Base-by-base conservation (phyloP, 176 grass and related monocot genomes). In the Bolboschoenus planiculmis region DNA sequence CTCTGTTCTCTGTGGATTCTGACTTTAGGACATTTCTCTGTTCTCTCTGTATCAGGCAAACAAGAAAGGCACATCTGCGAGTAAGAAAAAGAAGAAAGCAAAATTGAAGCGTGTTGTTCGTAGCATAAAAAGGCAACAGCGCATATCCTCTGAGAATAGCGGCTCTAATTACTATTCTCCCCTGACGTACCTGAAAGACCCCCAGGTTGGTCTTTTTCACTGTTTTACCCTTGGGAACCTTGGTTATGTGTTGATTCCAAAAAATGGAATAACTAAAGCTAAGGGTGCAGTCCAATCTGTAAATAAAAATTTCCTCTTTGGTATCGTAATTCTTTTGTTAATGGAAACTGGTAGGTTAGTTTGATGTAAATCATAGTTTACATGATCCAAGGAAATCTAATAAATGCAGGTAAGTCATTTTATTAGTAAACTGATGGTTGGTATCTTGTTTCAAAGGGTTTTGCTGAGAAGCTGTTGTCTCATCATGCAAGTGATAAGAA, bases 81-180 rank as follows among this genome's bases (percentile, higher is more conserved):
- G 92, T 85, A 98, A 95, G 89, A 98, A 98, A 91, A 98, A 95
- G 85, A 98, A 98, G 92, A 92, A 95, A 68, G 92, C 95, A 71
- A 98, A 98, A 90, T 88, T 98, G 59, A 86, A 98, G 74, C 88
- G 92, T 35, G 90, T 88, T 14, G 48, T 98, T 36, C 92, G 95
- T 72, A 98, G 90, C 85, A 93, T 98, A 88, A 98, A 98, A 91
- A 98, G 84, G 75, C 95, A 93, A 46, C 92, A 98, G 78, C 73
- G 86, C 15, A 91, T 95, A 87, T 83, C 95, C 82, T 80, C 76
- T 34, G 88, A 90, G 14, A 83, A 88, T 16, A 84, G 77, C 37
- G 83, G 85, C 51, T 91, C 95, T 72, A 91, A 75, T 85, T 98
- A 90, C 62, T 98, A 98, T 87, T 93, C 92, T 67, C 92, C 92